A percentile compares a stretch with the other conserved stretches of the same genome.
Conservation (phyloP, 2,329 filamentous ascomycete genomes). For the Arthrocladium fulminans region DNA sequence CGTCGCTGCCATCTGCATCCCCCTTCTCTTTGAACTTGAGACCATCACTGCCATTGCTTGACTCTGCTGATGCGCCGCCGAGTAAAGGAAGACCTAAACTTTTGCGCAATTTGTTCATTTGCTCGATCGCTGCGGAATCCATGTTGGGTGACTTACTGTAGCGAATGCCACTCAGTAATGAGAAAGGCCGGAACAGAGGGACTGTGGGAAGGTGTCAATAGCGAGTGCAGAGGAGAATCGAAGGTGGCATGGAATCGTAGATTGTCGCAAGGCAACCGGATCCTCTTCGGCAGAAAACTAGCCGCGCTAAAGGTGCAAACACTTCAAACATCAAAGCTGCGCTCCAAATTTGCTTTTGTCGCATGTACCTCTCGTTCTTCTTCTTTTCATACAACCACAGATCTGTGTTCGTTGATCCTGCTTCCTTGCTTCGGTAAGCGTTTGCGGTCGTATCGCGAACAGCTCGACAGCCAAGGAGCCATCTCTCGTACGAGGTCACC, state of each 20-base stretch:
- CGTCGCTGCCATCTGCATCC: conserved; percentile 44
- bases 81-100: conserved; percentile 22
- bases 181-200: not conserved
- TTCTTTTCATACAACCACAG: conserved; percentile 2
- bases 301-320: not conserved
- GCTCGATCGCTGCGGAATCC: conserved; percentile 21
- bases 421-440: not conserved
- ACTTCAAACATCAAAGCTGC: not conserved
- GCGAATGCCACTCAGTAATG: not conserved
- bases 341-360: not conserved
- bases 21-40: conserved; percentile 47
- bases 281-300: not conserved
- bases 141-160: conserved; percentile 15
- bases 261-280: not conserved
- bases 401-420: conserved; percentile 9
- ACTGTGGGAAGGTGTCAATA: not conserved
- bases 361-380: not conserved
- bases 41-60: conserved; percentile 28
- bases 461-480: conserved; percentile 5
- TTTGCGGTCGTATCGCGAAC: conserved; percentile 5
- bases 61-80: conserved; percentile 18
- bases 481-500: not conserved
- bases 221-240: not conserved
- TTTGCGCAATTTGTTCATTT: conserved; percentile 25
- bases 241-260: not conserved